Evolutionary conservation across 805 yeast genomes (phyloP).

Genomic region (Barnettozyma pratensis): DNA sequence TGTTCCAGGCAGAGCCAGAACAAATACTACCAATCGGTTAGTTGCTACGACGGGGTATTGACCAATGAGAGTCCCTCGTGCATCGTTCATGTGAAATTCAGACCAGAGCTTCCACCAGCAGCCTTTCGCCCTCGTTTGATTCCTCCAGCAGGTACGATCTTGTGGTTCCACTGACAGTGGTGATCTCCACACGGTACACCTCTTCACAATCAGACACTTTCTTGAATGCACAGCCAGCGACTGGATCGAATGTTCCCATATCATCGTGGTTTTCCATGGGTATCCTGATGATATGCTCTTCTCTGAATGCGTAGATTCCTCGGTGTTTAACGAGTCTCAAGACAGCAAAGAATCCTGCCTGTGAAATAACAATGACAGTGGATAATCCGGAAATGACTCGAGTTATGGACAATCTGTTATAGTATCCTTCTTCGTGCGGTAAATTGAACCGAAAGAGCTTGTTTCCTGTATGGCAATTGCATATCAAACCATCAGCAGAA

Average conservation of each 20-base stretch:
- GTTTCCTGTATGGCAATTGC: constrained; percentile 38
- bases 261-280: background rate
- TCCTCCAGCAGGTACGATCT: background rate
- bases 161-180: background rate
- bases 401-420: constrained; percentile 27
- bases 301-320: constrained; percentile 38
- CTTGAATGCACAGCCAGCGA: background rate
- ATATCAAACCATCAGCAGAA: constrained; percentile 38
- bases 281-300: constrained; percentile 25
- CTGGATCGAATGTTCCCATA: background rate
- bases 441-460: constrained; percentile 33
- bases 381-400: constrained; percentile 34
- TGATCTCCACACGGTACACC: background rate
- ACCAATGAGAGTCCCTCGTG: no score
- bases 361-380: constrained; percentile 38
- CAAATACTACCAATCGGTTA: no score
- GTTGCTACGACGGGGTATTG: no score
- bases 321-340: constrained; percentile 38
- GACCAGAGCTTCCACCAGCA: background rate
- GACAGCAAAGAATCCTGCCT: constrained; percentile 37
- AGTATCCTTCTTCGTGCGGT: constrained; percentile 9
- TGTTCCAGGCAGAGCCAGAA: no score
- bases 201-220: background rate
- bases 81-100: background rate
- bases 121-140: background rate